phyloP scores from a whole-genome alignment of 495 filamentous ascomycete genomes.

The Xylaria cubensis region DNA sequence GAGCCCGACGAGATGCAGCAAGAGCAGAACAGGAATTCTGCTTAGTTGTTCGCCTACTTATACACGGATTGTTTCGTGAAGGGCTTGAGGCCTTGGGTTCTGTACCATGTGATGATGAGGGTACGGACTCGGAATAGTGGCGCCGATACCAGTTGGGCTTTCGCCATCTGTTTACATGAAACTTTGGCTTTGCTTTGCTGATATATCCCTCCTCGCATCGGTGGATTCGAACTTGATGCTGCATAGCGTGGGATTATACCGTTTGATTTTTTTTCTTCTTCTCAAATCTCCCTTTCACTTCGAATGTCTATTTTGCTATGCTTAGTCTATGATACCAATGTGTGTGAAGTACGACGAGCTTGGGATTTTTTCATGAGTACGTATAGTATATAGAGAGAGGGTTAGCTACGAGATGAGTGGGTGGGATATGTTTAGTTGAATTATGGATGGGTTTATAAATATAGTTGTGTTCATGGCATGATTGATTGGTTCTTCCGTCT shows the following conservation, averaged over 20 bases:
- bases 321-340: background rate
- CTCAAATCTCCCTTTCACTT: background rate
- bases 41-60: background rate
- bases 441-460: background rate
- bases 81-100: background rate
- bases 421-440: background rate
- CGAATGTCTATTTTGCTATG: background rate
- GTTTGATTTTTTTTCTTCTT: background rate
- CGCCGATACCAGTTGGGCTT: background rate
- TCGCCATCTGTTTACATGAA: background rate
- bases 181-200: conserved; percentile 5
- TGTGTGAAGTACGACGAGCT: background rate
- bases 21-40: background rate
- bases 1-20: background rate
- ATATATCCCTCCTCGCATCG: background rate
- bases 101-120: background rate
- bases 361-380: background rate
- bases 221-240: conserved; percentile 4
- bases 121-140: background rate
- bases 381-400: too few species aligned
- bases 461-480: background rate
- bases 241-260: conserved; percentile 38
- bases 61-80: background rate
- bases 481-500: background rate
- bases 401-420: too few species aligned